These are phyloP conservation scores for Volvox carteri DNA, from an alignment of 163 green algal species.

Conservation along the genomic window DNA sequence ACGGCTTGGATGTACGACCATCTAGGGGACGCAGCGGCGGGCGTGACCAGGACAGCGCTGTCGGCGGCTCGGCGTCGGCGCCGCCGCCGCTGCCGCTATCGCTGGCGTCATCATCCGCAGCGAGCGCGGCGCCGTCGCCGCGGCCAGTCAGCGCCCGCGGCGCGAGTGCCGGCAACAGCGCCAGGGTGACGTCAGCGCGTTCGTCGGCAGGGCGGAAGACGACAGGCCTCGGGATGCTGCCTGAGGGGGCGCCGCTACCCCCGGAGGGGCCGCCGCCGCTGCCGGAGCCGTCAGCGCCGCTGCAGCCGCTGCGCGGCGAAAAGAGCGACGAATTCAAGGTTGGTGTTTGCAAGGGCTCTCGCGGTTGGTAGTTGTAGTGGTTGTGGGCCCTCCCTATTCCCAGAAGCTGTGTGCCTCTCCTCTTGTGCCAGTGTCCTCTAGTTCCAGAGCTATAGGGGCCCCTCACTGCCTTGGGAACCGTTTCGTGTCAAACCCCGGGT, in stretches of 20 bases:
- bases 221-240: slow-evolving; percentile 8
- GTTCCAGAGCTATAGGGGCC: too few relatives aligned
- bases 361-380: too few relatives aligned
- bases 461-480: too few relatives aligned
- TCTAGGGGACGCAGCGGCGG: not conserved
- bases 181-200: not conserved
- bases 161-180: not conserved
- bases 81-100: not conserved
- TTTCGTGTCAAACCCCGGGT: too few relatives aligned
- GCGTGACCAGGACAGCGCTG: slow-evolving; percentile 27
- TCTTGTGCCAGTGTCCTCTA: too few relatives aligned
- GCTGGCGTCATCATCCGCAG: too few relatives aligned
- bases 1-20: slow-evolving; percentile 40
- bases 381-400: too few relatives aligned
- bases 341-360: too few relatives aligned
- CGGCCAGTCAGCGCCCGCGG: slow-evolving; percentile 7
- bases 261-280: slow-evolving; percentile 40
- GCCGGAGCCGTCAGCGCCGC: slow-evolving; percentile 40
- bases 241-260: not conserved
- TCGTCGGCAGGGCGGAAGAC: not conserved
- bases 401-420: too few relatives aligned
- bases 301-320: slow-evolving; percentile 14
- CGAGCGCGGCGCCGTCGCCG: not conserved
- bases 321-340: slow-evolving; percentile 55
- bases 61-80: not conserved